These are phyloP conservation scores for Cinnamomum chago DNA, from an alignment of 164 flowering plant species.

Conservation along the genomic window DNA sequence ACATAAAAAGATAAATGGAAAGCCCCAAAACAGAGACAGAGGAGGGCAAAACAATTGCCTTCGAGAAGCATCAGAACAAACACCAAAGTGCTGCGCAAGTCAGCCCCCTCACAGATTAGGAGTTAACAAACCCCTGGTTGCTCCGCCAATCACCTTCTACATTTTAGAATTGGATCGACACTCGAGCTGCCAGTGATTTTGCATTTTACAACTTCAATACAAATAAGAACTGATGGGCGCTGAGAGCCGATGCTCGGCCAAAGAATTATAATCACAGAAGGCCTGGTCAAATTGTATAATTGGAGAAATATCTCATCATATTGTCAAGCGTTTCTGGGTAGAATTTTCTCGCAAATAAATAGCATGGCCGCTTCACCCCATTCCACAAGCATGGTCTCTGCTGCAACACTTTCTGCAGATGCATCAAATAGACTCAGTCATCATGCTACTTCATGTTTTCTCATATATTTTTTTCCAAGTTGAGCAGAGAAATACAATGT, in stretches of 20 bases:
- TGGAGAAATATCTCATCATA: constrained; percentile 56
- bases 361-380: constrained; percentile 70
- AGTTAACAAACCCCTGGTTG: constrained; percentile 13
- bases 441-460: too few relatives aligned
- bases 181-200: constrained; percentile 18
- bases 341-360: constrained; percentile 76
- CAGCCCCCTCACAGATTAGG: not conserved
- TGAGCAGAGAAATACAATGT: too few relatives aligned
- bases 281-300: constrained; percentile 44
- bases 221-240: constrained; percentile 21
- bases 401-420: constrained; percentile 40
- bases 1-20: constrained; percentile 13
- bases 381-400: constrained; percentile 65
- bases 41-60: constrained; percentile 11
- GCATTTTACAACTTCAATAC: constrained; percentile 26
- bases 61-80: constrained; percentile 20
- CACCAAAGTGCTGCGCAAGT: not conserved
- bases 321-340: constrained; percentile 53
- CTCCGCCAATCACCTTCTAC: constrained; percentile 27
- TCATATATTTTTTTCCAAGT: too few relatives aligned
- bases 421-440: not conserved
- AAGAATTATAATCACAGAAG: constrained; percentile 32
- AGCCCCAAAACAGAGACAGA: constrained; percentile 4
- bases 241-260: constrained; percentile 25
- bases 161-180: constrained; percentile 9